Evolutionary conservation across 2,329 filamentous ascomycete species (phyloP), one percentile per base, ranked within the genome.

Genomic region (Phialocephala subalpina): DNA sequence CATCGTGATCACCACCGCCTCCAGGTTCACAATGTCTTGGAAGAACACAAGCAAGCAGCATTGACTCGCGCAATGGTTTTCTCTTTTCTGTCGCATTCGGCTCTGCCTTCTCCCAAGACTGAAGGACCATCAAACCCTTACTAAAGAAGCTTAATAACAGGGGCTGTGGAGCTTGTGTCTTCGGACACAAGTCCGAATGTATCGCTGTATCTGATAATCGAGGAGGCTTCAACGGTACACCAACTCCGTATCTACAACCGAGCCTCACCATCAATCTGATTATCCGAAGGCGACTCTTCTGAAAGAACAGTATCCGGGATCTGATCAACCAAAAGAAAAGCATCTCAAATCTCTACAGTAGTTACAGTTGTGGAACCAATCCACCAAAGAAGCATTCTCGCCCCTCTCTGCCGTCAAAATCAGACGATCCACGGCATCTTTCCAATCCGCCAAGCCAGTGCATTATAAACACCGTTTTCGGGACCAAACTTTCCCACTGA

Each of bases 381-480:
- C 45, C 45, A 49, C 45, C 45, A 25, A 20, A 22, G n/a, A 22
- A 49, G 45, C n/a, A 49, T 49, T 33, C 29, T 33, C 29, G 29
- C 29, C n/a, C 3, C 45, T 16, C 45, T 6, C n/a, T 49, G 45
- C n/a, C 45, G 45, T 25, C n/a, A 49, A 20, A 49, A 49, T 25
- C 45, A 49, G 45, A 49, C 11, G 45, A 49, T 49, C 45, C n/a
- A 22, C 45, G 45, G 45, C n/a, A 49, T 49, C 45, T 49, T n/a
- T 25, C 22, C 45, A 49, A 20, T 49, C 45, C 45, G 45, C 45
- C 45, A 49, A 49, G 45, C n/a, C 20, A 1, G 6, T n/a, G 45
- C 45, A 49, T 49, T 49, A 49, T n/a, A 22, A 49, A 49, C 45
- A 49, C n/a, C 3, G 45, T 11, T 49, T 14, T n/a, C 42, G 14